These are phyloP conservation scores for Cutaneotrichosporon cavernicola DNA, from an alignment of 1,284 basidiomycete species.

Conservation along the genomic window DNA sequence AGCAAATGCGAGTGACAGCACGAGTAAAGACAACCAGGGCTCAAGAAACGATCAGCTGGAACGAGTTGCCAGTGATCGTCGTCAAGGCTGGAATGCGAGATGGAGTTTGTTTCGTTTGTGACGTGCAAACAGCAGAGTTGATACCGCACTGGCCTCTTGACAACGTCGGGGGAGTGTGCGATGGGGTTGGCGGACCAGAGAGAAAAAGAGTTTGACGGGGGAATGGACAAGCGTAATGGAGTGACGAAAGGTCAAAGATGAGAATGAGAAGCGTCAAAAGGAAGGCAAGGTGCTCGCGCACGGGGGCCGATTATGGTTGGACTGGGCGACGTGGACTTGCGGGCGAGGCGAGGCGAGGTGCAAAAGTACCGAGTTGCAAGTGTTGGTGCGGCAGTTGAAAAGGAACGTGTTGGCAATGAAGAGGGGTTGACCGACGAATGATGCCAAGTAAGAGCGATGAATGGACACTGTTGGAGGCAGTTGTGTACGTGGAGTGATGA, in stretches of 20 bases:
- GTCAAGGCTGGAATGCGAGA: neutral
- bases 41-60: neutral
- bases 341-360: neutral
- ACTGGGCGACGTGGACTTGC: neutral
- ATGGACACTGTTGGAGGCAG: neutral
- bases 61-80: neutral
- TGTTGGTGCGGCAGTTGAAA: neutral
- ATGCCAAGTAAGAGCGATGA: neutral
- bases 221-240: neutral
- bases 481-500: neutral
- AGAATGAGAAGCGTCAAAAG: neutral
- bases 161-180: neutral
- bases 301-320: too few species aligned
- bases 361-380: neutral
- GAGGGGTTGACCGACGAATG: neutral
- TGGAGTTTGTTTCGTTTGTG: neutral
- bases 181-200: neutral
- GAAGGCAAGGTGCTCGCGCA: neutral
- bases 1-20: neutral
- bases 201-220: neutral
- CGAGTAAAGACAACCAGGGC: neutral
- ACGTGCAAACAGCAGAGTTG: neutral
- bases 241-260: neutral
- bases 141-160: neutral
- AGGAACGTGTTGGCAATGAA: constrained; percentile 1